These are phyloP conservation scores for Colletotrichum sp. DNA, from an alignment of 2,329 filamentous ascomycete genomes.

Conservation along the genomic window DNA sequence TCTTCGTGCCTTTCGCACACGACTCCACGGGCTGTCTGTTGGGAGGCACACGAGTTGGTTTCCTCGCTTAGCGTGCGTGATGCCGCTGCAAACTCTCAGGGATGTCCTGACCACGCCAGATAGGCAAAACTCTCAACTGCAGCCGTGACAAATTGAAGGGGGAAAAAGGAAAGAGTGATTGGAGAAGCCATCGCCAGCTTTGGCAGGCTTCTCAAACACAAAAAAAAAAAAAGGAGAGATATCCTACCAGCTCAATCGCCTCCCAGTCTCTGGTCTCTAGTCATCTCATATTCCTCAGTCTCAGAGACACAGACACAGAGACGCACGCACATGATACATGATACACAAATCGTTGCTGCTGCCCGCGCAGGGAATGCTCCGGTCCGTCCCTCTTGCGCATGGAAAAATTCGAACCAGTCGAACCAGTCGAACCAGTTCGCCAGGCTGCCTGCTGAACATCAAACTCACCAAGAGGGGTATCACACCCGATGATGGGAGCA, in stretches of 20 bases:
- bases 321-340: not conserved
- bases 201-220: not conserved
- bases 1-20: not conserved
- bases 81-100: not conserved
- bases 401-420: not conserved
- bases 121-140: not conserved
- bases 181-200: not conserved
- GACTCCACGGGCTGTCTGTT: not conserved
- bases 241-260: not conserved
- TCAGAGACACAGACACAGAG: not conserved
- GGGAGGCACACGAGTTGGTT: not conserved
- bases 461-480: not conserved
- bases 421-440: not conserved
- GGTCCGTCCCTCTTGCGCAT: not conserved
- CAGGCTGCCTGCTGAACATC: not conserved
- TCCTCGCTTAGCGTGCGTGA: not conserved
- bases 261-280: not conserved
- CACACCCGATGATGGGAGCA: not conserved
- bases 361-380: not conserved
- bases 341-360: not conserved
- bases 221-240: fast-evolving
- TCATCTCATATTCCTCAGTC: not conserved
- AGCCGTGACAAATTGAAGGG: not conserved
- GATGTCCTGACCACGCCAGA: not conserved
- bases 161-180: not conserved